phyloP scores from a whole-genome alignment of 148 eudicot genomes.

The Talinum fruticosum region DNA sequence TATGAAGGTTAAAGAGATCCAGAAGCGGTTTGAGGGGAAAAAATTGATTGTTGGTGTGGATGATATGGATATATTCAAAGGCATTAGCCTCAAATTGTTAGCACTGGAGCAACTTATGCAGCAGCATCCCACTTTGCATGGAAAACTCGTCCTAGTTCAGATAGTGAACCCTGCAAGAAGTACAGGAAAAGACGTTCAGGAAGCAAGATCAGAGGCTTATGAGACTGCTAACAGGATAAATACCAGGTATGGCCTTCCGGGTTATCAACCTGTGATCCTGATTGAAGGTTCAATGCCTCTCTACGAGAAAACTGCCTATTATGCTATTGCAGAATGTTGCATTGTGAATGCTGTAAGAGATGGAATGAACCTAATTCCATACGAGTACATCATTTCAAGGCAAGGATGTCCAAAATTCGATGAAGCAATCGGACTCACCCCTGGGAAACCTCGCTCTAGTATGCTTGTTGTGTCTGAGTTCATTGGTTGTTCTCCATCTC shows the following conservation, averaged over 20 bases:
- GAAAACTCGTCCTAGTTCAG: constrained; percentile 55
- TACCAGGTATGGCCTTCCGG: constrained; percentile 36
- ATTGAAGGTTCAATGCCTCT: constrained; percentile 51
- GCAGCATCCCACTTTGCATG: constrained; percentile 30
- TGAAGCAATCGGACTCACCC: constrained; percentile 40
- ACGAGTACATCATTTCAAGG: constrained; percentile 65
- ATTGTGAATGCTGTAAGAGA: constrained; percentile 79
- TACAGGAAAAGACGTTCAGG: constrained; percentile 63
- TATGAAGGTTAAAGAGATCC: constrained; percentile 50
- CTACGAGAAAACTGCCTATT: constrained; percentile 63
- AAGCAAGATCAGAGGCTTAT: constrained; percentile 55
- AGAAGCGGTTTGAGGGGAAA: constrained; percentile 50
- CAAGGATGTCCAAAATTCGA: constrained; percentile 52
- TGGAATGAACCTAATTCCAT: constrained; percentile 69
- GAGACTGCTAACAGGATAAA: constrained; percentile 45
- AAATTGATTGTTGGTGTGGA: constrained; percentile 60
- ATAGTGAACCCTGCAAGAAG: constrained; percentile 76
- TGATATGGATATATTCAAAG: constrained; percentile 83
- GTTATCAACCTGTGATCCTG: constrained; percentile 52
- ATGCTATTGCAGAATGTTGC: constrained; percentile 71
- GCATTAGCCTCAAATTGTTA: constrained; percentile 62
- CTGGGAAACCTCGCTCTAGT: constrained; percentile 45
- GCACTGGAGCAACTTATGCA: constrained; percentile 55
- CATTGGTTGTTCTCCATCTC: constrained; percentile 75
- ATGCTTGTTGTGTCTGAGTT: constrained; percentile 71